These are phyloP conservation scores for Hirsutella rhossiliensis DNA, from an alignment of 2,329 filamentous ascomycete species.

Conservation along the genomic window DNA sequence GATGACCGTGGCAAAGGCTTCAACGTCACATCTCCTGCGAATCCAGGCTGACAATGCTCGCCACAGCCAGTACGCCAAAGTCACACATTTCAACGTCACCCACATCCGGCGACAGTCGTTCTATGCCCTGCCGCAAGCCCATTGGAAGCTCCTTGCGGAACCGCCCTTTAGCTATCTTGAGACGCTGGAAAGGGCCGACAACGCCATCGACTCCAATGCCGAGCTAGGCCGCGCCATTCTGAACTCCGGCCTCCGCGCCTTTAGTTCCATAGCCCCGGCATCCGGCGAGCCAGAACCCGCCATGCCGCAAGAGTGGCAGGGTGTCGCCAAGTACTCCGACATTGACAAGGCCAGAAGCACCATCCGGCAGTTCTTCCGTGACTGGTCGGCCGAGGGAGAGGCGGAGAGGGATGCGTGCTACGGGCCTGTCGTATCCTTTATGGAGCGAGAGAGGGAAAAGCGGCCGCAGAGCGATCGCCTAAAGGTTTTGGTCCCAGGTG, in stretches of 20 bases:
- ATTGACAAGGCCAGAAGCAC: slow-evolving; percentile 89
- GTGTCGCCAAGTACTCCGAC: slow-evolving; percentile 59
- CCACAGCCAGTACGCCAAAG: slow-evolving; percentile 67
- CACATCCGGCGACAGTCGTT: slow-evolving; percentile 86
- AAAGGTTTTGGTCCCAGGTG: slow-evolving; percentile 75
- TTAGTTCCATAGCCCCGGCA: slow-evolving; percentile 36
- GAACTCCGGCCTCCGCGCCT: slow-evolving; percentile 53
- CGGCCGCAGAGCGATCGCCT: slow-evolving; percentile 27
- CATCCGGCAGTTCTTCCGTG: slow-evolving; percentile 84
- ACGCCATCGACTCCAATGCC: slow-evolving; percentile 81
- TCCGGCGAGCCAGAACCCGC: slow-evolving; percentile 26
- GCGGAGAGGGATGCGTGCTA: slow-evolving; percentile 69
- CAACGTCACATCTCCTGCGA: too few relatives aligned
- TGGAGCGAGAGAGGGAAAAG: slow-evolving; percentile 36
- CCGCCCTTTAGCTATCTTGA: slow-evolving; percentile 76
- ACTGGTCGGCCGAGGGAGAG: slow-evolving; percentile 76
- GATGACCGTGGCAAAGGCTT: too few relatives aligned
- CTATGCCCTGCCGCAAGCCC: slow-evolving; percentile 73
- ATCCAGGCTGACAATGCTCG: background rate
- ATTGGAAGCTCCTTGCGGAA: slow-evolving; percentile 72
- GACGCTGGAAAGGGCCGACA: slow-evolving; percentile 66
- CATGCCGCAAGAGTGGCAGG: slow-evolving; percentile 54
- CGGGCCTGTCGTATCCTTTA: slow-evolving; percentile 54
- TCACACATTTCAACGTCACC: slow-evolving; percentile 81
- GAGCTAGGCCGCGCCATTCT: slow-evolving; percentile 72